Evolutionary conservation across 108 stramenopile genomes (phyloP).

Genomic region (Cyclostephanos tholiformis): DNA sequence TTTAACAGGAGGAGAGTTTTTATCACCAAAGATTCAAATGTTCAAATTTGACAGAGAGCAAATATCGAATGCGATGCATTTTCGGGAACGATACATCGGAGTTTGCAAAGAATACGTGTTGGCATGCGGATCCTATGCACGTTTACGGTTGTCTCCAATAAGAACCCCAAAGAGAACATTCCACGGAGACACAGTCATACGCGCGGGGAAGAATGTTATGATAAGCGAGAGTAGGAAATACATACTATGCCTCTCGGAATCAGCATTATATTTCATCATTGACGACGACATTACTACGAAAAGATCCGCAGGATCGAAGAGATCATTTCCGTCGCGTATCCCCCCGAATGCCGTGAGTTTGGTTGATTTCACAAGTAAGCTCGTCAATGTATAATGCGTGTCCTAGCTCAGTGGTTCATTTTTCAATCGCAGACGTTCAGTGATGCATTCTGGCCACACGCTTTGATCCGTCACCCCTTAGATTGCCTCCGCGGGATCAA

Average conservation of each 20-base stretch:
- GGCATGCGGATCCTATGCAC: slow-evolving; percentile 74
- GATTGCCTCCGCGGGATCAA: slow-evolving; percentile 61
- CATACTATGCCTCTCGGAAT: slow-evolving; percentile 62
- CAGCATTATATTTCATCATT: slow-evolving; percentile 69
- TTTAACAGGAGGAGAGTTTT: background rate
- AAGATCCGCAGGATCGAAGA: slow-evolving; percentile 37
- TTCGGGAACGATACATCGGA: slow-evolving; percentile 61
- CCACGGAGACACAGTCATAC: slow-evolving; percentile 66
- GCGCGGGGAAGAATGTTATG: slow-evolving; percentile 42
- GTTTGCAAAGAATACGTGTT: slow-evolving; percentile 80
- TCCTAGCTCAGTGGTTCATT: background rate
- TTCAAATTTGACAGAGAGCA: slow-evolving; percentile 40
- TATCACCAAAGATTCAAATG: slow-evolving; percentile 45
- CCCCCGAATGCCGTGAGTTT: slow-evolving; percentile 40
- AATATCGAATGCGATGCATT: slow-evolving; percentile 3
- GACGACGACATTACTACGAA: slow-evolving; percentile 57
- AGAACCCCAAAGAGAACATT: slow-evolving; percentile 61
- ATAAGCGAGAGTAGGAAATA: slow-evolving; percentile 71
- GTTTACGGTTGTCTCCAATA: slow-evolving; percentile 59
- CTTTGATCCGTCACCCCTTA: slow-evolving; percentile 68
- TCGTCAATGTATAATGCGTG: background rate
- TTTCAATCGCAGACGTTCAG: slow-evolving; percentile 39
- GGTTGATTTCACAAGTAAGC: background rate
- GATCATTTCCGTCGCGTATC: slow-evolving; percentile 68
- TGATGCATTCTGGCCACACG: slow-evolving; percentile 80